phyloP scores from a whole-genome alignment of 768 basidiomycete genomes.

The Chiua virens region DNA sequence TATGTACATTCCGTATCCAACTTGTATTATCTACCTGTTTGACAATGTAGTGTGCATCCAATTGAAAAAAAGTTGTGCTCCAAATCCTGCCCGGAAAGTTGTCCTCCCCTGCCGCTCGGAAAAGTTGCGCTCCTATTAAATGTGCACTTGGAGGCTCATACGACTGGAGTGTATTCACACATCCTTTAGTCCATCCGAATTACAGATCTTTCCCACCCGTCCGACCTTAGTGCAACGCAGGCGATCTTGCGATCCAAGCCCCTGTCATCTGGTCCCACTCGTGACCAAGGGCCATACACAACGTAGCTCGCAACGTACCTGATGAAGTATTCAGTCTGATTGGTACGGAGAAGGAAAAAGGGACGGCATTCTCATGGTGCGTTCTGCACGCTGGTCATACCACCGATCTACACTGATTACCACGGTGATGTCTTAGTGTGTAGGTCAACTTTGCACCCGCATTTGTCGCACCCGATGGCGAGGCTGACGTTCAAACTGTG shows the following conservation, averaged over 20 bases:
- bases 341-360: conserved; percentile 60
- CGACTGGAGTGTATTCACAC: too few relatives aligned
- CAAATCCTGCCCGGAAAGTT: too few relatives aligned
- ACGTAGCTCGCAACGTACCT: conserved; percentile 79
- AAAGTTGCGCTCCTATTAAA: too few relatives aligned
- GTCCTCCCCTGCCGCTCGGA: too few relatives aligned
- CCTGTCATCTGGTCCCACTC: conserved; percentile 97
- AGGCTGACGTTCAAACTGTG: conserved; percentile 66
- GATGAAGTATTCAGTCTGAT: conserved; percentile 74
- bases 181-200: too few relatives aligned
- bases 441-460: conserved; percentile 82
- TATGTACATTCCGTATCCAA: too few relatives aligned
- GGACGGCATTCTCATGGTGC: conserved; percentile 87
- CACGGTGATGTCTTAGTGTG: conserved; percentile 2
- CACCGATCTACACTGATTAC: not conserved
- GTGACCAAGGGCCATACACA: conserved; percentile 75
- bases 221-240: conserved; percentile 83
- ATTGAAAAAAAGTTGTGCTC: too few relatives aligned
- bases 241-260: conserved; percentile 68
- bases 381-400: not conserved
- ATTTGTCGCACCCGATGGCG: conserved; percentile 62
- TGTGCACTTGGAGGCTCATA: too few relatives aligned
- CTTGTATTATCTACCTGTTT: too few relatives aligned
- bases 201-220: conserved; percentile 93
- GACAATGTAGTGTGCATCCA: too few relatives aligned